Base-by-base conservation (phyloP, 305 asterid species). In the Fraxinus baroniana region DNA sequence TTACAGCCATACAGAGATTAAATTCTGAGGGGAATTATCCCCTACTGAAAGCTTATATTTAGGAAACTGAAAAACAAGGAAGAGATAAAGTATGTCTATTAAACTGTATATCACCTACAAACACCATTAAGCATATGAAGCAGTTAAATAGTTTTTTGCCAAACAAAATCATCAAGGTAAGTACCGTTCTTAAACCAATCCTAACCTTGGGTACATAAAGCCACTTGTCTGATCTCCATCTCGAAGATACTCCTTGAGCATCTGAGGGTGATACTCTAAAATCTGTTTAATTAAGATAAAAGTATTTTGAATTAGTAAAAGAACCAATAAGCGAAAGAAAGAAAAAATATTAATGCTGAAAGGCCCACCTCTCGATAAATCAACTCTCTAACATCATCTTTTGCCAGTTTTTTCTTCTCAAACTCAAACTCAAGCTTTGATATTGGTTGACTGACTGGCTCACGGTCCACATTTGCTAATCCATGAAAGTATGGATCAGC, bases 171-270 rank as follows among this genome's bases (percentile, higher is more conserved):
- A 44, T 26, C 44, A 37, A 37, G 44, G 12, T 30, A 17, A 52
- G 77, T 70, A 64, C 17, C 39, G 76, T 36, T 74, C 37, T 79
- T 20, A 84, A 83, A 37, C 22, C 8, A 80, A 66, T 66, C 84
- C 83, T 87, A 79, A 96, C 98, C 99, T 96, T 85, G 99, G 99
- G 91, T 96, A 94, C 99, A 96, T 93, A 87, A 96, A 96, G 87
- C 97, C 93, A 81, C 97, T 93, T 60, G 94, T 93, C 85, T 89
- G 97, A 36, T 94, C 98, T 82, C 97, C 98, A 81, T 97, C 97
- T 17, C 86, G 90, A 37, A 94, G 90, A 90, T 92, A 91, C 87
- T 96, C 98, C 86, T 96, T 85, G 82, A 96, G 97, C 98, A 96
- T 92, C 90, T 96, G 93, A 46, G 99, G 98, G 79, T 94, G 98